Conservation (phyloP, 176 grass and related monocot genomes). For the Musa acuminata region DNA sequence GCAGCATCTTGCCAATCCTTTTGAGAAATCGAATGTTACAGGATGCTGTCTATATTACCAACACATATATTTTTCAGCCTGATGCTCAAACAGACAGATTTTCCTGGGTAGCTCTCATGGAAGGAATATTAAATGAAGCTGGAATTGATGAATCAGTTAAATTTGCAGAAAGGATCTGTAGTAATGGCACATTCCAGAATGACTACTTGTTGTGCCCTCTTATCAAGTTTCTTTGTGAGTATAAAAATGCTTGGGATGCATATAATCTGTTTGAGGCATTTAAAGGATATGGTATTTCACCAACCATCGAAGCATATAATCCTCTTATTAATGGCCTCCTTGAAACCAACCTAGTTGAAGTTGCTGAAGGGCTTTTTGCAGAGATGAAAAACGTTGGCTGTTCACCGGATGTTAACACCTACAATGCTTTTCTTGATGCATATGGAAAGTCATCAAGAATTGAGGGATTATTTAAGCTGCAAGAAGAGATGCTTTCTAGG, state of each 20-base stretch:
- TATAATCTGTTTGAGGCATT: slow-evolving; percentile 58
- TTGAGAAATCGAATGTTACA: slow-evolving; percentile 56
- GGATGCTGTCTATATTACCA: slow-evolving; percentile 48
- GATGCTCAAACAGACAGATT: slow-evolving; percentile 41
- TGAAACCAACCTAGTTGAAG: slow-evolving; percentile 42
- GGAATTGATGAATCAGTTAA: slow-evolving; percentile 52
- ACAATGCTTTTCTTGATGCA: slow-evolving; percentile 74
- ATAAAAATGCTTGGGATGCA: slow-evolving; percentile 50
- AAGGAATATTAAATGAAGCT: slow-evolving; percentile 72
- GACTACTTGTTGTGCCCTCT: slow-evolving; percentile 80
- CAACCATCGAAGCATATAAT: slow-evolving; percentile 59
- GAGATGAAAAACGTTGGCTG: slow-evolving; percentile 69
- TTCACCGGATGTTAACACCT: slow-evolving; percentile 65
- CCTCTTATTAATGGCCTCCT: slow-evolving; percentile 68
- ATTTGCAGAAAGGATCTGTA: slow-evolving; percentile 49
- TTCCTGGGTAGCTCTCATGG: slow-evolving; percentile 53
- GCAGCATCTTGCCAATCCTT: slow-evolving; percentile 67
- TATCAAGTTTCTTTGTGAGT: slow-evolving; percentile 73
- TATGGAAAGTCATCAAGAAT: slow-evolving; percentile 67
- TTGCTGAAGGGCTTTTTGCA: slow-evolving; percentile 44
- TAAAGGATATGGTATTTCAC: slow-evolving; percentile 42
- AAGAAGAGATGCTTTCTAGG: slow-evolving; percentile 56
- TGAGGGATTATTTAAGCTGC: slow-evolving; percentile 68
- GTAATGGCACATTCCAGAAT: slow-evolving; percentile 36
- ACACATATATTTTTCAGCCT: slow-evolving; percentile 40